A percentile compares a stretch with the other conserved stretches of the same genome.
phyloP scores from a whole-genome alignment of 1,139 yeast species.

The Taphrina confusa region DNA sequence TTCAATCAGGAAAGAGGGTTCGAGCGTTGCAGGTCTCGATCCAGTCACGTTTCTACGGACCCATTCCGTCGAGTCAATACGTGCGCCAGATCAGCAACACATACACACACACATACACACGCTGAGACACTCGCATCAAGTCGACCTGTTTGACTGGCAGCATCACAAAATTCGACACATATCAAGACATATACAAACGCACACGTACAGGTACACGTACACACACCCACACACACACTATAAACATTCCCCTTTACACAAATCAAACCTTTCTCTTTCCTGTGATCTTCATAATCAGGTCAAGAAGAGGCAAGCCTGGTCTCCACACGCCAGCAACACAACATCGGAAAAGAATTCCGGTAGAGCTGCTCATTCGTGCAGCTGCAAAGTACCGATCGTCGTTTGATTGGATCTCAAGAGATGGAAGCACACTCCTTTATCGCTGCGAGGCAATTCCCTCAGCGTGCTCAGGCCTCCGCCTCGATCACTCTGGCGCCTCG shows the following conservation, averaged over 20 bases:
- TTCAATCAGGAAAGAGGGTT: constrained; percentile 3
- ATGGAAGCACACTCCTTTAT: constrained; percentile 15
- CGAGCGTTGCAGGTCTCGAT: constrained; percentile 5
- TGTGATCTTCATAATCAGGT: too few species aligned
- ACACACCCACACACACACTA: too few species aligned
- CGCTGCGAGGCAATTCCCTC: constrained; percentile 11
- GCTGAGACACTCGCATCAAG: too few species aligned
- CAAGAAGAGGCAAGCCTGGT: too few species aligned
- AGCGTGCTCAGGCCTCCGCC: constrained; percentile 14
- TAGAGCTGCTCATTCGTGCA: background rate
- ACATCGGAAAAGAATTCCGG: too few species aligned
- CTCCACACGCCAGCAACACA: too few species aligned
- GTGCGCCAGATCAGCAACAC: constrained; percentile 7
- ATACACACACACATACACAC: background rate
- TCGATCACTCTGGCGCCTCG: constrained; percentile 12
- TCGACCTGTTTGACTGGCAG: too few species aligned
- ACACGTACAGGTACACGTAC: too few species aligned
- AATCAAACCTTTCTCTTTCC: too few species aligned
- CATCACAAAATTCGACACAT: too few species aligned
- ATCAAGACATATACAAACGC: too few species aligned
- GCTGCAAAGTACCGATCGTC: background rate
- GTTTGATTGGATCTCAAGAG: background rate
- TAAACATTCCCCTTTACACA: too few species aligned
- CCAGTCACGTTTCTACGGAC: constrained; percentile 1
- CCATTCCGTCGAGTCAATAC: background rate